These are phyloP conservation scores for Claviceps africana DNA, from an alignment of 2,329 filamentous ascomycete genomes.

Conservation along the genomic window DNA sequence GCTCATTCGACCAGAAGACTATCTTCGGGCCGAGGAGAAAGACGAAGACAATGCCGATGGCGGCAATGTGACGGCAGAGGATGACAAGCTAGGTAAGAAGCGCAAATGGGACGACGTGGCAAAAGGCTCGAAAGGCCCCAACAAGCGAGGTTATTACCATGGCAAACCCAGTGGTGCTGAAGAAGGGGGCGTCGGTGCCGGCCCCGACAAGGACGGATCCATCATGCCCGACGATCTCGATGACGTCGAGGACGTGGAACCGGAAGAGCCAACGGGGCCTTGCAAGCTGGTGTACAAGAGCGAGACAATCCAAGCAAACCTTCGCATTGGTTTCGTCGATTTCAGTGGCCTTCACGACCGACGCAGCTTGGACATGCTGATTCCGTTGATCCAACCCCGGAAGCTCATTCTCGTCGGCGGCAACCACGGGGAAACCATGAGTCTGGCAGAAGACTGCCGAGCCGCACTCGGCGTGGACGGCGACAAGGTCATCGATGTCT, in stretches of 20 bases:
- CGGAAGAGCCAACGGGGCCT: constrained; percentile 45
- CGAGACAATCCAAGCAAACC: constrained; percentile 50
- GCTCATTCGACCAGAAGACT: constrained; percentile 85
- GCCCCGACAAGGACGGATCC: constrained; percentile 21
- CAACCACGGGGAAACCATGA: constrained; percentile 59
- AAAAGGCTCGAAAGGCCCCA: constrained; percentile 24
- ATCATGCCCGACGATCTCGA: constrained; percentile 41
- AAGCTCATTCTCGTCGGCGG: constrained; percentile 91
- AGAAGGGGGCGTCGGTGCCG: constrained; percentile 33
- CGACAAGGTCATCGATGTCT: constrained; percentile 52
- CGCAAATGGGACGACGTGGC: constrained; percentile 72
- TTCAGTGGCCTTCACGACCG: constrained; percentile 88
- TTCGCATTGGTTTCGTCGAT: constrained; percentile 77
- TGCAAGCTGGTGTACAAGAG: constrained; percentile 57
- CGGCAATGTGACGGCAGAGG: constrained; percentile 23
- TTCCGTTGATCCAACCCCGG: constrained; percentile 82
- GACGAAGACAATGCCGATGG: constrained; percentile 55
- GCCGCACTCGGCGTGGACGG: constrained; percentile 43
- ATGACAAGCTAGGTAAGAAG: constrained; percentile 72
- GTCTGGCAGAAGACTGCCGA: constrained; percentile 67
- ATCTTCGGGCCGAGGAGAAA: constrained; percentile 79
- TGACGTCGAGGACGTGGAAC: constrained; percentile 40
- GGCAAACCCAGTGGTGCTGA: constrained; percentile 24
- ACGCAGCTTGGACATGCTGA: constrained; percentile 83
- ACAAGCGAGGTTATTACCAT: constrained; percentile 43